Conservation (phyloP, 306 rosid species). For the Rubus parviflorus region DNA sequence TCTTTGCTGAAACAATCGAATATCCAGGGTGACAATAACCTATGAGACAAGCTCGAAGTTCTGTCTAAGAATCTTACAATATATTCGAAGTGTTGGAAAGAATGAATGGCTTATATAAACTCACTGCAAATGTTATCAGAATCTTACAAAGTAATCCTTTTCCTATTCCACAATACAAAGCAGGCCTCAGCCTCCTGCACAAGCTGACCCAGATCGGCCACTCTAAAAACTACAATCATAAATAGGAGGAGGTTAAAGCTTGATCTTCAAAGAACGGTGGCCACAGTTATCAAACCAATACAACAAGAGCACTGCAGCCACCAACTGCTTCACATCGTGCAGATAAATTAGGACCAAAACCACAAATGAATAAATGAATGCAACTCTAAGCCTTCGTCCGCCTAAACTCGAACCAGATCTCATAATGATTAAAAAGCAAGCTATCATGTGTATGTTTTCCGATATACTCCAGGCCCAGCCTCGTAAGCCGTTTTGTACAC, state of each 20-base stretch:
- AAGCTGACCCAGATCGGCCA: slow-evolving; percentile 6
- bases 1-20: not conserved
- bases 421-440: slow-evolving; percentile 83
- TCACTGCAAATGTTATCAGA: slow-evolving; percentile 7
- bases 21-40: not conserved
- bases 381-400: slow-evolving; percentile 43
- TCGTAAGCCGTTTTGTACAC: slow-evolving; percentile 64
- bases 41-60: not conserved
- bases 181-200: slow-evolving; percentile 25
- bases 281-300: slow-evolving; percentile 11
- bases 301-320: slow-evolving; percentile 22
- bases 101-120: not conserved
- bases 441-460: slow-evolving; percentile 88
- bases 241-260: slow-evolving; percentile 22
- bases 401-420: slow-evolving; percentile 86
- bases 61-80: not conserved
- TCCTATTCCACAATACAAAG: slow-evolving; percentile 14
- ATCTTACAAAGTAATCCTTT: slow-evolving; percentile 22
- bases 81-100: not conserved
- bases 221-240: slow-evolving; percentile 23
- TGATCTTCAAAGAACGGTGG: slow-evolving; percentile 13
- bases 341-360: slow-evolving; percentile 8
- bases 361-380: not conserved
- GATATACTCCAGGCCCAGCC: slow-evolving; percentile 74
- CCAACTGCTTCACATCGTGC: slow-evolving; percentile 20